These are phyloP conservation scores for Hibiscus tridactylites DNA, from an alignment of 345 rosid species.

Conservation along the genomic window DNA sequence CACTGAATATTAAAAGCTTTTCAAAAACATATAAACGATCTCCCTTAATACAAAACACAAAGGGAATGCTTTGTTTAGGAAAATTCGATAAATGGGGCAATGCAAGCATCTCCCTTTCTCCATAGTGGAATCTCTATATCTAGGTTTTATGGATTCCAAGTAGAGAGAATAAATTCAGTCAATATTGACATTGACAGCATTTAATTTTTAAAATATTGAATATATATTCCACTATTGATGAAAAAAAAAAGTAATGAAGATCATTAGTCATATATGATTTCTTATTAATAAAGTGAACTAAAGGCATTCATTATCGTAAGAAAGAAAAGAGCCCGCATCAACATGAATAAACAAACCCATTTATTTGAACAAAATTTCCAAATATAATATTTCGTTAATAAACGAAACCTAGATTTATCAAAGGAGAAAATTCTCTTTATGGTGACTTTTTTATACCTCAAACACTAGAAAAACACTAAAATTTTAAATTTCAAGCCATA, in stretches of 20 bases:
- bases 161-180: constrained; percentile 17
- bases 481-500: no score
- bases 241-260: neutral
- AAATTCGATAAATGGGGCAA: constrained; percentile 11
- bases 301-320: neutral
- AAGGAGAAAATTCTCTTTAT: no score
- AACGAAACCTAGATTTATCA: neutral
- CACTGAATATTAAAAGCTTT: neutral
- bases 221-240: neutral
- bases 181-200: neutral
- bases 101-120: constrained; percentile 11
- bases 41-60: constrained; percentile 6
- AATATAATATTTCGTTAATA: no score
- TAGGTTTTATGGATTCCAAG: constrained; percentile 12
- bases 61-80: neutral
- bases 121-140: neutral
- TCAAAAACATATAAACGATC: constrained; percentile 8
- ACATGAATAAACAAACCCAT: neutral
- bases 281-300: neutral
- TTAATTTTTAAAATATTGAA: neutral
- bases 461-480: no score
- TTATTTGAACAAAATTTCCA: neutral
- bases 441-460: no score
- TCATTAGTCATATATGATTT: neutral
- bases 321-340: neutral